Percentiles rank a stretch among this genome's conserved stretches.
Conservation (phyloP, 2,329 filamentous ascomycete species). For the Fusarium devonianum region DNA sequence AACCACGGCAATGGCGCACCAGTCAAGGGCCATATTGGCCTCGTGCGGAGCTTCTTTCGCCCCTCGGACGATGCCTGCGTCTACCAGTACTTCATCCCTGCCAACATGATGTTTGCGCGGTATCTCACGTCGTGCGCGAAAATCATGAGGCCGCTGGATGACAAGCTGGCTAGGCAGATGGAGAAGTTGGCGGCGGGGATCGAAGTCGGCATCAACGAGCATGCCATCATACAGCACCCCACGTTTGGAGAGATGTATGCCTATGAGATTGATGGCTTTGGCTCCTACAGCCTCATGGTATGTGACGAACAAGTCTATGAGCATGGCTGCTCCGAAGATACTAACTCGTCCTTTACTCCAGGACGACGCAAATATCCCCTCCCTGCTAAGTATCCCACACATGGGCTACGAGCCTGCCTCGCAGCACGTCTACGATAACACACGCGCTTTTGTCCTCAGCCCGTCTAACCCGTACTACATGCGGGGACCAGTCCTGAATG, state of each 20-base stretch:
- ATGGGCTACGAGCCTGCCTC: constrained; percentile 65
- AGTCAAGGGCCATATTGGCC: constrained; percentile 77
- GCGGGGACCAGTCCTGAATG: constrained; percentile 59
- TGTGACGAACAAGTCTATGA: too few relatives aligned
- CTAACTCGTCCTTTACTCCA: constrained; percentile 17
- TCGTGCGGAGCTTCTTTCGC: constrained; percentile 87
- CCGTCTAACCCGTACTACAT: constrained; percentile 77
- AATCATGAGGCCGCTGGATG: constrained; percentile 54
- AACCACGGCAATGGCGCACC: constrained; percentile 83
- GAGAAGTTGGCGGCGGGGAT: constrained; percentile 62
- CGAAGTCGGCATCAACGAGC: constrained; percentile 69
- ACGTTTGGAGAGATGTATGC: constrained; percentile 72
- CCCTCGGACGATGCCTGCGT: constrained; percentile 89
- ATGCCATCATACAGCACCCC: constrained; percentile 70
- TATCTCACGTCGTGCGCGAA: constrained; percentile 62
- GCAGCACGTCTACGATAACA: constrained; percentile 72
- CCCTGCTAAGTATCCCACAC: constrained; percentile 67
- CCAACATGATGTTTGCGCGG: constrained; percentile 83
- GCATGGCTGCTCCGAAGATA: too few relatives aligned
- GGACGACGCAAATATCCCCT: constrained; percentile 70
- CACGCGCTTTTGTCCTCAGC: constrained; percentile 75
- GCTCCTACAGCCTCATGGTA: constrained; percentile 64
- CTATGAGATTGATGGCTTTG: constrained; percentile 74
- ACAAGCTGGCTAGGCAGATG: constrained; percentile 67
- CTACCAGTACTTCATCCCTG: constrained; percentile 86